Base-by-base conservation (phyloP, 441 rosid genomes). In the Populus hybrid region DNA sequence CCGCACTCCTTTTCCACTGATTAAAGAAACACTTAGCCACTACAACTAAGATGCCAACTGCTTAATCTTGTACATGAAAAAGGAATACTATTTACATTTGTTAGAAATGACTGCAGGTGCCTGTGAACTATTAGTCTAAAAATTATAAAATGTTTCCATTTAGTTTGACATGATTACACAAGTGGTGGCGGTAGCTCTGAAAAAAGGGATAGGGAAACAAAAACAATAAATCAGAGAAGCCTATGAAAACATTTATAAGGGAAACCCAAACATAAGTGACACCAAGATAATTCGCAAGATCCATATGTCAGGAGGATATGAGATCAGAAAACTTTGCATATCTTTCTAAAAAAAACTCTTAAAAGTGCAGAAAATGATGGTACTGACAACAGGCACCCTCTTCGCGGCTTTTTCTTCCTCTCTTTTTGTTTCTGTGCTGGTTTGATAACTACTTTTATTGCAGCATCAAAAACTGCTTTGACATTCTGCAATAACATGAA, bases 391-490 rank as follows among this genome's bases (percentile, higher is more conserved):
- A 94, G 86, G 85, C 97, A 94, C 46, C 98, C 98, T 74, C 81
- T 89, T 73, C 76, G 84, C 9, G 83, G 81, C 88, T 87, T 96
- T 81, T 84, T 91, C 88, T 89, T 89, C 85, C 82, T 89, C 85
- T 92, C 95, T 79, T 92, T 90, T 76, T 88, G 93, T 79, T 92
- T 91, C 76, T 84, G 93, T 67, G 88, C 84, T 7, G 98, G 97
- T 81, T 88, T 94, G 83, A 97, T 91, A 21, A 97, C 99, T 77
- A 90, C 95, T 86, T 82, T 93, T 84, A 97, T 94, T 21, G 98
- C 97, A 16, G 93, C 90, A 86, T 97, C 99, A 84, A 97, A 97
- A 73, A 94, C 93, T 76, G 96, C 96, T 86, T 97, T 97, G 80
- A 93, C 98, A 82, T 97, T 93, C 99, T 97, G 87, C 83, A 86